A percentile compares a stretch with the other conserved stretches of the same genome.
These are phyloP conservation scores for Ziziphus jujuba DNA, from an alignment of 306 rosid species.

Conservation along the genomic window DNA sequence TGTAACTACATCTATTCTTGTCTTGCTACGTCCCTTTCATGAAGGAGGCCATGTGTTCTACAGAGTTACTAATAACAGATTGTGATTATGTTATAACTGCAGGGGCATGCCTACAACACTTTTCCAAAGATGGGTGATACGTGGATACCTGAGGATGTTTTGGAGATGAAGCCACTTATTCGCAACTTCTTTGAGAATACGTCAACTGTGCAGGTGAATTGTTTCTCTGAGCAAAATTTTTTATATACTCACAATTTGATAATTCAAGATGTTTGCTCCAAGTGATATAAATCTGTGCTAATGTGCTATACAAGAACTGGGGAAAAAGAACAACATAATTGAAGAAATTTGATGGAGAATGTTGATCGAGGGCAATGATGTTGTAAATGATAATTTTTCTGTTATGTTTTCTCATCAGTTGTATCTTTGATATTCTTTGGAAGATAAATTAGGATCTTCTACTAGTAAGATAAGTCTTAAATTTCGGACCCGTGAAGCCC, in stretches of 20 bases:
- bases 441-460: no score
- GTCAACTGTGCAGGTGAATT: conserved; percentile 70
- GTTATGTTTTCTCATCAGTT: no score
- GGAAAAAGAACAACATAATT: conserved; percentile 15
- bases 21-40: conserved; percentile 13
- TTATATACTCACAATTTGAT: not conserved
- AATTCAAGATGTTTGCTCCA: not conserved
- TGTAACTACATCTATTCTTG: conserved; percentile 25
- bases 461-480: no score
- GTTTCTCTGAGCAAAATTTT: conserved; percentile 1
- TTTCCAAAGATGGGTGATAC: conserved; percentile 89
- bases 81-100: conserved; percentile 25
- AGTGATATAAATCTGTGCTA: not conserved
- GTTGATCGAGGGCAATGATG: not conserved
- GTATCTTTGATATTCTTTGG: no score
- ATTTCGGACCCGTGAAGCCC: no score
- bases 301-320: not conserved
- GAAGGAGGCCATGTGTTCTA: conserved; percentile 5
- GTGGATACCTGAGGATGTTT: conserved; percentile 73
- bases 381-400: no score
- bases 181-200: conserved; percentile 92
- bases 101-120: conserved; percentile 89
- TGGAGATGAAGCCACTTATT: conserved; percentile 73
- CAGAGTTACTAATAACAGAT: not conserved
- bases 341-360: not conserved